These are phyloP conservation scores for Ajuga reptans DNA, from an alignment of 305 asterid species.

Conservation along the genomic window DNA sequence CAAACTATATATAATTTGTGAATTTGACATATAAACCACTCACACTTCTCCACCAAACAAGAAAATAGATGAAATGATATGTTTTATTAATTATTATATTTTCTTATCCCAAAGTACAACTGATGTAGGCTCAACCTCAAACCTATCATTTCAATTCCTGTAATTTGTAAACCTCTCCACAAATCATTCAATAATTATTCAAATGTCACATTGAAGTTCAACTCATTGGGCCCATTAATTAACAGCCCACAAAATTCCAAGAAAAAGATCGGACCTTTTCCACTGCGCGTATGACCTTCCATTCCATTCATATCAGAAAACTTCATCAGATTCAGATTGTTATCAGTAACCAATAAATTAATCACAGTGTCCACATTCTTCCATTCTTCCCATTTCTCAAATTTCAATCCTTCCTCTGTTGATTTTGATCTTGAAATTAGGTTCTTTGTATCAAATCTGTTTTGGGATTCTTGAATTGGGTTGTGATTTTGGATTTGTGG, in stretches of 20 bases:
- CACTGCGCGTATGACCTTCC: conserved; percentile 15
- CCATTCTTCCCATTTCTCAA: conserved; percentile 19
- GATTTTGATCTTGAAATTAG: conserved; percentile 21
- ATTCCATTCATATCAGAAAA: conserved; percentile 17
- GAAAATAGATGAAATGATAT: too few species aligned
- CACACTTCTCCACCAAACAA: too few species aligned
- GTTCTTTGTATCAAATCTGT: conserved; percentile 22
- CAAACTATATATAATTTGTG: too few species aligned
- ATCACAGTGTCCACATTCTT: neutral
- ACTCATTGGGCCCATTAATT: conserved; percentile 15
- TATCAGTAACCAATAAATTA: conserved; percentile 22
- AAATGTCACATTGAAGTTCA: neutral
- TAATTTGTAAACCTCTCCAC: neutral
- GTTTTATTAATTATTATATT: too few species aligned
- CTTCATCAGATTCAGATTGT: conserved; percentile 17
- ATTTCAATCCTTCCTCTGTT: neutral
- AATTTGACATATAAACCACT: too few species aligned
- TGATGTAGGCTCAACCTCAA: conserved; percentile 13
- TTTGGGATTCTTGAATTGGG: conserved; percentile 22
- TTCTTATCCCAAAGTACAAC: neutral
- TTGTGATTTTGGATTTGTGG: conserved; percentile 16
- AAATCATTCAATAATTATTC: conserved; percentile 4
- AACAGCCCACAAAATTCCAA: conserved; percentile 16
- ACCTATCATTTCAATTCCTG: neutral
- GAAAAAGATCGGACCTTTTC: neutral